These are phyloP conservation scores for Stagonosporopsis cucurbitacearum DNA, from an alignment of 2,329 filamentous ascomycete genomes.

Conservation along the genomic window DNA sequence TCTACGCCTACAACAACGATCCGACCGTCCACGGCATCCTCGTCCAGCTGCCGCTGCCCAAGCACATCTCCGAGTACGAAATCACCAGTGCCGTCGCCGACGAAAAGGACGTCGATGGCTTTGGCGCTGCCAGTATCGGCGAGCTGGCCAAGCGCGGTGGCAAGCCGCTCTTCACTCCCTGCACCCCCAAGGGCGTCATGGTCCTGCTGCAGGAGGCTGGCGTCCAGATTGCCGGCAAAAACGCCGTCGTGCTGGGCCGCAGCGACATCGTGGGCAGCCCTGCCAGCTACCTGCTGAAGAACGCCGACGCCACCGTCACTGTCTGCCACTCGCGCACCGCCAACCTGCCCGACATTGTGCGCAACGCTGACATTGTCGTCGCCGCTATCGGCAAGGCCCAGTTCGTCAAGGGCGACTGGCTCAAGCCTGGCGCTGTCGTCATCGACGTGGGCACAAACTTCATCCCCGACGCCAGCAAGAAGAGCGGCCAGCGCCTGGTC, in stretches of 20 bases:
- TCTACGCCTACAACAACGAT: constrained; percentile 85
- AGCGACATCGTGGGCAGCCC: constrained; percentile 98
- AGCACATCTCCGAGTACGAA: constrained; percentile 86
- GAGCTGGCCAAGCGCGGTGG: constrained; percentile 96
- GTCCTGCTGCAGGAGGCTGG: constrained; percentile 83
- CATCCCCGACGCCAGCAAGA: constrained; percentile 85
- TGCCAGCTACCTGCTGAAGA: constrained; percentile 93
- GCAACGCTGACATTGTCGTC: constrained; percentile 85
- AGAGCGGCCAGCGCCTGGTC: constrained; percentile 89
- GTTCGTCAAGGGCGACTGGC: constrained; percentile 93
- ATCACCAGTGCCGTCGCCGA: constrained; percentile 90
- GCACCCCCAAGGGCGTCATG: constrained; percentile 98
- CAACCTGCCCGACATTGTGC: constrained; percentile 75
- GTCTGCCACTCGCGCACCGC: constrained; percentile 91
- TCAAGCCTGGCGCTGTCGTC: constrained; percentile 93
- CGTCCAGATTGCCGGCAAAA: constrained; percentile 84
- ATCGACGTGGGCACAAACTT: constrained; percentile 99
- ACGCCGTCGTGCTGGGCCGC: constrained; percentile 90
- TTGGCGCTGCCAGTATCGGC: constrained; percentile 91
- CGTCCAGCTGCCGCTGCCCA: constrained; percentile 89
- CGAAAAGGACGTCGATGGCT: constrained; percentile 98
- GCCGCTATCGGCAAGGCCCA: constrained; percentile 87
- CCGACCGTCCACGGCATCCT: constrained; percentile 86
- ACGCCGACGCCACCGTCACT: constrained; percentile 95
- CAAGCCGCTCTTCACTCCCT: constrained; percentile 86